Evolutionary conservation across 306 rosid species (phyloP), one percentile per base, ranked within the genome.

Genomic region (Lathyrus tuberosus): DNA sequence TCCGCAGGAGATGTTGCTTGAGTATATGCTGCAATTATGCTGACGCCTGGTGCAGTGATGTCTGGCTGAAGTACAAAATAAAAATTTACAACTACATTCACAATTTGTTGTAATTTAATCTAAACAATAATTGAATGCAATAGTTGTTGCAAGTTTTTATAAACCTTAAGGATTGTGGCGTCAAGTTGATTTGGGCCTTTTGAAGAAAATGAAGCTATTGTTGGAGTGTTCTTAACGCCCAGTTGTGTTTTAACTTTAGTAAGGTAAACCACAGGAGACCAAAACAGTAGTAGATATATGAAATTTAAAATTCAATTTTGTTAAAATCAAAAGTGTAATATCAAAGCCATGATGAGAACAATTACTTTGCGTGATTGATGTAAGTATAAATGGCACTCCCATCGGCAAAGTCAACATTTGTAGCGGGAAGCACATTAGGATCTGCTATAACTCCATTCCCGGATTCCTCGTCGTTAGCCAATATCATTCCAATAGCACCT

Each of bases 401-500:
- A 38, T 81, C 80, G 0, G 10, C 10, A 16, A 52, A 85, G 69
- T 1, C 71, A 24, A 88, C 44, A 43, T 82, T 76, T 69, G 91
- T 49, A 41, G 88, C 76, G 10, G 96, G 91, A 35, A 91, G 80
- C 10, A 73, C 5, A 37, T 86, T 88, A 67, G 84, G 49, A 44
- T 86, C 88, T 2, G 86, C 52, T 5, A 40, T 0, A 28, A 76
- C 6, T 8, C 68, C 78, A 65, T 47, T 33, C 22, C 57, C 77
- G 9, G 13, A 5, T 0, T 0, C 0, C 11, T 5, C 0, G 16
- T 48, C 56, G 24, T 88, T 88, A 41, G 30, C 82, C 72, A 91
- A 73, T 67, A 91, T 76, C 93, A 91, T 85, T 43, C 96, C 97
- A 5, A 76, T 76, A 7, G 87, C 96, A 0, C 97, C 96, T 9